Evolutionary conservation across 2,329 filamentous ascomycete species (phyloP).

Genomic region (Monilinia fructigena): DNA sequence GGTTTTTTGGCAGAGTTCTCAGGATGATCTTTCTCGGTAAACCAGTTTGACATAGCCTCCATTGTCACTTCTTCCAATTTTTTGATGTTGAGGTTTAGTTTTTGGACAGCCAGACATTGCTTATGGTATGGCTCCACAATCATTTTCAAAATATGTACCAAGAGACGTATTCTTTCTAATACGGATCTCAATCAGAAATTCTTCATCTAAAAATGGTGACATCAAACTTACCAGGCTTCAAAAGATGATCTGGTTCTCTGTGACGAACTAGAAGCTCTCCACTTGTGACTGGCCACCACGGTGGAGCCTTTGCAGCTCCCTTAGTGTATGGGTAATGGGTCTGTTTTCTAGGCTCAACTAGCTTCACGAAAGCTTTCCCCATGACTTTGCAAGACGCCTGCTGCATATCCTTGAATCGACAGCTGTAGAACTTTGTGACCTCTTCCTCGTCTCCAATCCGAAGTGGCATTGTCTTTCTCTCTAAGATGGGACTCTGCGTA

Average conservation of each 20-base stretch:
- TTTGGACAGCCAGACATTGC: conserved; percentile 48
- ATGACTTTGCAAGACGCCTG: conserved; percentile 71
- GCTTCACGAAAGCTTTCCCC: conserved; percentile 73
- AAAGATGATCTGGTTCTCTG: conserved; percentile 71
- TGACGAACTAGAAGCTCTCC: conserved; percentile 60
- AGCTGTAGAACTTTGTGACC: conserved; percentile 59
- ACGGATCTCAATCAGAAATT: background rate
- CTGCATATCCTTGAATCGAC: conserved; percentile 64
- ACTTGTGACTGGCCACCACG: conserved; percentile 63
- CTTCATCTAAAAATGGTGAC: background rate
- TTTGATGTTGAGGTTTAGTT: conserved; percentile 47
- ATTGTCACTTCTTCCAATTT: conserved; percentile 59
- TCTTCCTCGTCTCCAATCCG: conserved; percentile 54
- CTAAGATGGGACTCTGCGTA: conserved; percentile 25
- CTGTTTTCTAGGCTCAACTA: conserved; percentile 75
- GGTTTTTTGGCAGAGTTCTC: conserved; percentile 55
- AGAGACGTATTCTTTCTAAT: conserved; percentile 57
- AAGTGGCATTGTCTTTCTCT: conserved; percentile 41
- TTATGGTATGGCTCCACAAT: conserved; percentile 45
- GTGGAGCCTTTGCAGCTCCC: conserved; percentile 60
- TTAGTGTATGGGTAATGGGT: conserved; percentile 70
- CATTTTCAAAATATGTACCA: conserved; percentile 60
- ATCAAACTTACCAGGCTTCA: conserved; percentile 57
- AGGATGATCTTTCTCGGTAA: conserved; percentile 53
- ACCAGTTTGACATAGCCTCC: conserved; percentile 59